A percentile compares a stretch with the other conserved stretches of the same genome.
Evolutionary conservation across 192 early-diverging fungal species (phyloP).

Genomic region (Backusella mclennaniae): DNA sequence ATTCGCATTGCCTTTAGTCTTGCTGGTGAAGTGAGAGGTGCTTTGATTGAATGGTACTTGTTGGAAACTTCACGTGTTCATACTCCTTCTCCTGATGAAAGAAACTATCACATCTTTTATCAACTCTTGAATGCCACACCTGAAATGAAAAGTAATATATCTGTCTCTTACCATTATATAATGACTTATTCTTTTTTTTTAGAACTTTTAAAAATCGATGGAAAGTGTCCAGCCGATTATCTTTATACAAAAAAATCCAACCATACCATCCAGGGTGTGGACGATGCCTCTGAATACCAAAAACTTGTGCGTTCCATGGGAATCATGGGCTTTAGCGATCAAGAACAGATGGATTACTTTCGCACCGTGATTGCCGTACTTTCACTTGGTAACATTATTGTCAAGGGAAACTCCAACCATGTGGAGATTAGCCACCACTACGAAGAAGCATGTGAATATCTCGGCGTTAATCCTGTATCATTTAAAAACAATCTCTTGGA

Average conservation of each 20-base stretch:
- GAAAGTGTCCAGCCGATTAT: slow-evolving; percentile 21
- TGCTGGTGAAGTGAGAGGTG: slow-evolving; percentile 84
- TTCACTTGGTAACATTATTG: slow-evolving; percentile 92
- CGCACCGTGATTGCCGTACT: slow-evolving; percentile 83
- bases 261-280: slow-evolving; percentile 91
- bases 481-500: slow-evolving; percentile 85
- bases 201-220: slow-evolving; percentile 8
- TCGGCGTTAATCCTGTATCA: slow-evolving; percentile 83
- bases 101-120: slow-evolving; percentile 99
- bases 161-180: background rate
- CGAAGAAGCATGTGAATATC: slow-evolving; percentile 91
- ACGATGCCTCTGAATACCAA: slow-evolving; percentile 83
- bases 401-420: slow-evolving; percentile 66
- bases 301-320: slow-evolving; percentile 78
- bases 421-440: slow-evolving; percentile 65
- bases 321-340: slow-evolving; percentile 74
- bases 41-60: slow-evolving; percentile 95
- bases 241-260: slow-evolving; percentile 81
- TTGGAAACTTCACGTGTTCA: slow-evolving; percentile 97
- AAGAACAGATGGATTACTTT: slow-evolving; percentile 83
- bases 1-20: slow-evolving; percentile 96
- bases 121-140: slow-evolving; percentile 91
- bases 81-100: slow-evolving; percentile 84
- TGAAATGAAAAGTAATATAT: slow-evolving; percentile 58
- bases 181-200: background rate